Evolutionary conservation across 768 basidiomycete genomes (phyloP).

Genomic region (Hypholoma sublateritium): DNA sequence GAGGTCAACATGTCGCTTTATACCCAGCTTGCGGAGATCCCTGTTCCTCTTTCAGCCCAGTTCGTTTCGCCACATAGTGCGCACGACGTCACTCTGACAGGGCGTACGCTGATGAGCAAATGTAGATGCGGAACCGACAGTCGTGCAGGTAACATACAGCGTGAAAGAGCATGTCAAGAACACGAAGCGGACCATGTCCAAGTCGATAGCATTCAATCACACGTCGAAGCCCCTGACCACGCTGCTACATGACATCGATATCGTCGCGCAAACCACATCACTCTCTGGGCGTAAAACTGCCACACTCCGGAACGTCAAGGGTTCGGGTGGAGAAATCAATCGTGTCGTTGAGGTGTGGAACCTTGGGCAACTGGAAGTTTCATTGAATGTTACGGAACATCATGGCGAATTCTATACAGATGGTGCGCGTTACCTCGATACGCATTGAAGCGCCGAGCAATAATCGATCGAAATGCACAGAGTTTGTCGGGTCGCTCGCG

Average conservation of each 20-base stretch:
- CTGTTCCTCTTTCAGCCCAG: constrained; percentile 27
- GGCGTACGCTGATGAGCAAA: not conserved
- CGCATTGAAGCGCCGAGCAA: not conserved
- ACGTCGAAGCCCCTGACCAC: constrained; percentile 19
- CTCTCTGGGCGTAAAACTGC: constrained; percentile 41
- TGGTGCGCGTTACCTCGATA: constrained; percentile 33
- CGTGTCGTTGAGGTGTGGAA: constrained; percentile 64
- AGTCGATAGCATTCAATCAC: constrained; percentile 31
- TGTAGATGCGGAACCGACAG: constrained; percentile 3
- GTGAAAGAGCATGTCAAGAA: constrained; percentile 53
- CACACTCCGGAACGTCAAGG: constrained; percentile 40
- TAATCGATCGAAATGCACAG: constrained; percentile 27
- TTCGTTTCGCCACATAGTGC: constrained; percentile 16
- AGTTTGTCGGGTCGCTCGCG: constrained; percentile 47
- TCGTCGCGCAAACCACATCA: constrained; percentile 42
- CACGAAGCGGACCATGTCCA: constrained; percentile 42
- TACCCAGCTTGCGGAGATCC: constrained; percentile 29
- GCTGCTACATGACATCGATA: constrained; percentile 37
- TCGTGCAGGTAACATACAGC: constrained; percentile 44
- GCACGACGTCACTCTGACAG: not conserved
- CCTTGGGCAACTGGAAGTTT: constrained; percentile 39
- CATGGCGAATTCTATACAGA: constrained; percentile 66
- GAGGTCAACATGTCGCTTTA: constrained; percentile 15
- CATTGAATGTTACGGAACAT: constrained; percentile 53
- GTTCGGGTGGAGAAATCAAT: constrained; percentile 34